A percentile compares a stretch with the other conserved stretches of the same genome.
Conservation (phyloP, 176 grass and related monocot genomes). For the Carex kokanica region DNA sequence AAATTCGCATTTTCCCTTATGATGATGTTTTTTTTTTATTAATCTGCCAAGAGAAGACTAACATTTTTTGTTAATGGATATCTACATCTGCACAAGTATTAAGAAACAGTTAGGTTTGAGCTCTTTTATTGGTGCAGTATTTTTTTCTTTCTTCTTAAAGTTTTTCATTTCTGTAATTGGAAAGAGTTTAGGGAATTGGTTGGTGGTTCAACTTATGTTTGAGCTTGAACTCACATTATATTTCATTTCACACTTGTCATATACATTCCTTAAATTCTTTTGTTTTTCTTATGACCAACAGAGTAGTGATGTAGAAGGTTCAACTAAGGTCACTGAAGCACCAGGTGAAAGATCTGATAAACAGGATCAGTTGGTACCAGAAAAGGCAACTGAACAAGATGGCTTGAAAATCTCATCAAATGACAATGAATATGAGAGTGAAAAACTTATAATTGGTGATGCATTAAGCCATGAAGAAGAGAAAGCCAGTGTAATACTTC, state of each 20-base stretch:
- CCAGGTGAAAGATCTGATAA: neutral
- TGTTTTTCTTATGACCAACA: neutral
- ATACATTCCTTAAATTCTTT: neutral
- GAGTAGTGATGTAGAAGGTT: neutral
- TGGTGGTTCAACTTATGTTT: neutral
- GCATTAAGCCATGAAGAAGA: neutral
- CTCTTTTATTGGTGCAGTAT: neutral
- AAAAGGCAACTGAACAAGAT: neutral
- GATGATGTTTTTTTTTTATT: neutral
- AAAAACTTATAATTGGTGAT: neutral
- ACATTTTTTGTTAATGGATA: neutral
- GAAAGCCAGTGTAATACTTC: neutral
- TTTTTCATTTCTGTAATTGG: neutral
- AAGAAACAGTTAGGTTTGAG: neutral
- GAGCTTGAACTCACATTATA: neutral
- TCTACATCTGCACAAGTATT: neutral
- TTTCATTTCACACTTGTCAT: neutral
- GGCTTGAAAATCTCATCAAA: neutral
- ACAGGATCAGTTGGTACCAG: neutral
- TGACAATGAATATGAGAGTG: conserved; percentile 1
- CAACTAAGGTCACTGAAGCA: neutral
- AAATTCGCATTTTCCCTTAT: neutral
- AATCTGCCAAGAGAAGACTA: neutral
- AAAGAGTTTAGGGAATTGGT: neutral
- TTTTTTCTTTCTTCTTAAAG: neutral